Percentiles rank a stretch among this genome's conserved stretches.
Evolutionary conservation across 805 yeast species (phyloP).

Genomic region (Kluyveromyces lactis): DNA sequence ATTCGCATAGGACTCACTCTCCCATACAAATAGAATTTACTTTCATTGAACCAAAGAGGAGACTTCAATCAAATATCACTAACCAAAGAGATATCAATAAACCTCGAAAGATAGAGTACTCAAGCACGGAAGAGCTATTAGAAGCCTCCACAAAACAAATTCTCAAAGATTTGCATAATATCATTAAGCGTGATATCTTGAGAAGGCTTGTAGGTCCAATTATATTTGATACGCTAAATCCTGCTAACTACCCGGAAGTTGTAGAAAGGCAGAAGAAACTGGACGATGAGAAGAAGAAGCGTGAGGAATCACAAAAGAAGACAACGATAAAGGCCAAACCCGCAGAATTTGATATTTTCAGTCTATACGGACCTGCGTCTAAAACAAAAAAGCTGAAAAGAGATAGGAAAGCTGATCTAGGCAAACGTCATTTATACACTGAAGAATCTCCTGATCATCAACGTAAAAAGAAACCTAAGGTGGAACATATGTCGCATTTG

Average conservation of each 20-base stretch:
- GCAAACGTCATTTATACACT: not conserved
- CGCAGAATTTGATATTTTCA: conserved; percentile 31
- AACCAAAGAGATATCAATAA: not conserved
- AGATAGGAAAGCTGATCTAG: not conserved
- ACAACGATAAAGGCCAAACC: conserved; percentile 20
- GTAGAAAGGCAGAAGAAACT: conserved; percentile 28
- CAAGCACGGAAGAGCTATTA: conserved; percentile 31
- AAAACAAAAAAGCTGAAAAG: not conserved
- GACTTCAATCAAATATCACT: not conserved
- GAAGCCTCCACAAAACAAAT: conserved; percentile 53
- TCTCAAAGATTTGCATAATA: conserved; percentile 53
- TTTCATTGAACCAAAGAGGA: conserved; percentile 12
- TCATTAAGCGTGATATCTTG: conserved; percentile 61
- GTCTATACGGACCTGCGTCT: conserved; percentile 21
- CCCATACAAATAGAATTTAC: conserved; percentile 20
- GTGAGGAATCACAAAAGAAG: conserved; percentile 10
- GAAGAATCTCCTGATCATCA: not conserved
- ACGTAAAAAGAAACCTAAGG: conserved; percentile 9
- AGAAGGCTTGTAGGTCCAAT: conserved; percentile 66
- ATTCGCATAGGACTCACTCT: conserved; percentile 16
- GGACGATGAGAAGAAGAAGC: conserved; percentile 18
- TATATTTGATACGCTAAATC: conserved; percentile 52
- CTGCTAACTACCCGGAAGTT: conserved; percentile 47
- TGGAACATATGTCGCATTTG: conserved; percentile 24
- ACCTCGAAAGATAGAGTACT: conserved; percentile 9